Percentiles rank a stretch among this genome's conserved stretches.
Evolutionary conservation across 768 basidiomycete species (phyloP).

Genomic region (Boletus rubropictus): DNA sequence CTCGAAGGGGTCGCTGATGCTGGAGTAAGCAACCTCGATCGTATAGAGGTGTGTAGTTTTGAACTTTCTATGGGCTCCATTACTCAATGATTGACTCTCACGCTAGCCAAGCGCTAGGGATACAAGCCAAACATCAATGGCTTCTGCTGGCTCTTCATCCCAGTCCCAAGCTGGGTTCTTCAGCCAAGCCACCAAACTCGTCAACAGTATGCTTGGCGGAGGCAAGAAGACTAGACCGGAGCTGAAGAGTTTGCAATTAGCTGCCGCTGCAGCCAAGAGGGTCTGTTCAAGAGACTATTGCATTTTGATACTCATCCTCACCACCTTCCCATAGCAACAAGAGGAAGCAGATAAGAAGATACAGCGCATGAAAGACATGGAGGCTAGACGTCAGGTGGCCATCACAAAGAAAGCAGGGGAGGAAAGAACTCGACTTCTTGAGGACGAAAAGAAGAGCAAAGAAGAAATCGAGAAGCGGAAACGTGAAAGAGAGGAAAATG

Average conservation of each 20-base stretch:
- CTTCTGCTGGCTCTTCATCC: constrained; percentile 35
- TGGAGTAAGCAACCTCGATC: constrained; percentile 34
- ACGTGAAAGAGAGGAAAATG: constrained; percentile 73
- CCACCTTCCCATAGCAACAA: constrained; percentile 60
- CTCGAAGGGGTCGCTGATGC: constrained; percentile 38
- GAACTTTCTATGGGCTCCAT: not conserved
- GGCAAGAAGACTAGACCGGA: constrained; percentile 70
- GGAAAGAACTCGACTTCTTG: constrained; percentile 55
- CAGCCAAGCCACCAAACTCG: constrained; percentile 62
- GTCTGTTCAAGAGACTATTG: constrained; percentile 36
- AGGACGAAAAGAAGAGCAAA: constrained; percentile 66
- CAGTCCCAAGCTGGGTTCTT: constrained; percentile 57
- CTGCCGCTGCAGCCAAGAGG: constrained; percentile 84
- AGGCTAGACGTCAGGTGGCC: constrained; percentile 66
- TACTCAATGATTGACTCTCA: constrained; percentile 7
- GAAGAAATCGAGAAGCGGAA: constrained; percentile 75
- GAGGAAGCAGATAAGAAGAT: constrained; percentile 80
- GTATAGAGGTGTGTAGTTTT: constrained; percentile 37
- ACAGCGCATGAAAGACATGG: constrained; percentile 72
- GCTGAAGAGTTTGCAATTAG: constrained; percentile 77
- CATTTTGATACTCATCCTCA: constrained; percentile 1
- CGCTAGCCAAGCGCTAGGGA: constrained; percentile 30
- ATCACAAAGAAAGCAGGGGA: constrained; percentile 74
- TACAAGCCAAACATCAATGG: constrained; percentile 52
- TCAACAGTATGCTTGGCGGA: constrained; percentile 60